Evolutionary conservation across 1,139 yeast species (phyloP).

Genomic region (Wickerhamiella infanticola): DNA sequence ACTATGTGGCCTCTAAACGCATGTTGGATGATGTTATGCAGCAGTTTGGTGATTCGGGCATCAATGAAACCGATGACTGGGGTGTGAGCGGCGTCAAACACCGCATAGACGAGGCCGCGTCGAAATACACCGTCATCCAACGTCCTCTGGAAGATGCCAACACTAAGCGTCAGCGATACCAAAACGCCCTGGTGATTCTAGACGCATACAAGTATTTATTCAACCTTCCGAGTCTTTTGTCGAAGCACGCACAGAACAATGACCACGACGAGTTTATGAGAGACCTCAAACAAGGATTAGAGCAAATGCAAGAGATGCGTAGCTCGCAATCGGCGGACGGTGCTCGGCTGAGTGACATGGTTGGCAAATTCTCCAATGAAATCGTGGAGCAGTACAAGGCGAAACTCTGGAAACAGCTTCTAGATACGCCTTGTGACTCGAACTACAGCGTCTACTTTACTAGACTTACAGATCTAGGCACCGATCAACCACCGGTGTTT

Average conservation of each 20-base stretch:
- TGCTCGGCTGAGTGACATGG: conserved; percentile 30
- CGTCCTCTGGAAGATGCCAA: conserved; percentile 62
- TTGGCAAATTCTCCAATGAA: conserved; percentile 53
- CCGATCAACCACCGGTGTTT: conserved; percentile 46
- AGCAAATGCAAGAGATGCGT: conserved; percentile 21
- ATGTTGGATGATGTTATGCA: conserved; percentile 42
- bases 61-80: conserved; percentile 26
- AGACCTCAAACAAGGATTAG: conserved; percentile 47
- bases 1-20: conserved; percentile 64
- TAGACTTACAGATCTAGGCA: conserved; percentile 44
- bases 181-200: conserved; percentile 45
- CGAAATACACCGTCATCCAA: conserved; percentile 45
- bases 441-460: conserved; percentile 42
- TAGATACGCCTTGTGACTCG: conserved; percentile 26
- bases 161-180: conserved; percentile 42
- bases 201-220: conserved; percentile 49
- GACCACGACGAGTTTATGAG: conserved; percentile 60
- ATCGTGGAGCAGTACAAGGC: conserved; percentile 51
- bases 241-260: conserved; percentile 36
- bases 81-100: conserved; percentile 21
- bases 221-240: conserved; percentile 52
- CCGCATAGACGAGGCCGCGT: conserved; percentile 23
- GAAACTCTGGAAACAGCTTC: conserved; percentile 45
- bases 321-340: conserved; percentile 16
- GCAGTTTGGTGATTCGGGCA: conserved; percentile 23